Conservation (phyloP, 805 yeast genomes). For the Kuraishia ogatae region DNA sequence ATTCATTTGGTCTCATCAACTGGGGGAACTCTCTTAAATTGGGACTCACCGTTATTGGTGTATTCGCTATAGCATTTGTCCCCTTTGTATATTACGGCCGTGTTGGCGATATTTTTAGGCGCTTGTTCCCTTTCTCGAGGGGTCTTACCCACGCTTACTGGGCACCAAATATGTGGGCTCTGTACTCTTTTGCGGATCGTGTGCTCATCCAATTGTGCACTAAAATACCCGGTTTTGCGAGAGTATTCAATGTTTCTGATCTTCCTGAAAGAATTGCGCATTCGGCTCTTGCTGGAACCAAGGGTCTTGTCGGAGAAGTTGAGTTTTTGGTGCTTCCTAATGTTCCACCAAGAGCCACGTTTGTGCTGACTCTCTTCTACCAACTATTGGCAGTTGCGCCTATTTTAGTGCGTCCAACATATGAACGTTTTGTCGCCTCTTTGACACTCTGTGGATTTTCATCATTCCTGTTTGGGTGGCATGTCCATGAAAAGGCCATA, state of each 20-base stretch:
- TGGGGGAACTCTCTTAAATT: constrained; percentile 56
- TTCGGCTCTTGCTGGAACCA: constrained; percentile 29
- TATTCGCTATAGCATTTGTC: constrained; percentile 62
- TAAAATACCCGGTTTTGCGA: constrained; percentile 34
- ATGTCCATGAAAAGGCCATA: constrained; percentile 97
- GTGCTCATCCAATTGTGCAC: constrained; percentile 40
- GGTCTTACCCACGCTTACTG: constrained; percentile 97
- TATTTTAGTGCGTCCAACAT: constrained; percentile 59
- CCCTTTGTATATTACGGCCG: constrained; percentile 65
- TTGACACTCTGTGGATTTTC: constrained; percentile 86
- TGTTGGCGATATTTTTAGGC: constrained; percentile 50
- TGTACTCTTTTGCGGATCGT: constrained; percentile 79
- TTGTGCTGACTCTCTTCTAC: constrained; percentile 73
- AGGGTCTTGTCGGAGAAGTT: constrained; percentile 90
- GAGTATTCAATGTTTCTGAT: constrained; percentile 18
- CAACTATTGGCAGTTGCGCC: constrained; percentile 76
- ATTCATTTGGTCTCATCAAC: constrained; percentile 22
- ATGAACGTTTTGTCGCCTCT: constrained; percentile 72
- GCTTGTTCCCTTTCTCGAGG: constrained; percentile 89
- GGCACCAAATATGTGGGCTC: constrained; percentile 98
- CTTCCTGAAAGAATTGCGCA: constrained; percentile 12
- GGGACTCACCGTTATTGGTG: constrained; percentile 51
- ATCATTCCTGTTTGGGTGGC: constrained; percentile 95
- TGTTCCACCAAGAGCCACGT: constrained; percentile 70
- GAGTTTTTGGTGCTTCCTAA: constrained; percentile 74